Evolutionary conservation across 441 rosid genomes (phyloP), one percentile per base, ranked within the genome.

Genomic region (Erysimum cheiri): DNA sequence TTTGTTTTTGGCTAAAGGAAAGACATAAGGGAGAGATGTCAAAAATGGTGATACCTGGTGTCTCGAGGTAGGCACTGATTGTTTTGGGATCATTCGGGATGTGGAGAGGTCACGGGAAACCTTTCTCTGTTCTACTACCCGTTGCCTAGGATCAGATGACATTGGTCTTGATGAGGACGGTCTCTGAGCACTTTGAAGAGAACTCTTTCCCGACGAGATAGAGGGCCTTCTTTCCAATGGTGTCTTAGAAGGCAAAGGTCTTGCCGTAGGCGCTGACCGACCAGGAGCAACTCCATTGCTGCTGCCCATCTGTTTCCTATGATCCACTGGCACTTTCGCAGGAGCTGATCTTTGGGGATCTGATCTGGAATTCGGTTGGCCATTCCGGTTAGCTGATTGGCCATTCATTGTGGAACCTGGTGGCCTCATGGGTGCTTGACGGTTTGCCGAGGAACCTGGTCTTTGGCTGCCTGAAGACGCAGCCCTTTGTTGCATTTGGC

Each of bases 251-350:
- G 82, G 81, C 32, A 74, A 64, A 19, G 80, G 80, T 80, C 85
- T 89, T 36, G 79, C 52, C 5, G 70, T 76, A 10, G 75, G 43
- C 3, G 60, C 68, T 53, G 91, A 87, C 86, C 89, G 83, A 22
- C 89, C 86, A 67, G 92, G 90, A 60, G 91, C 92, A 19, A 59
- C 72, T 31, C 87, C 89, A 79, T 73, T 87, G 64, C 73, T 83
- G 74, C 70, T 85, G 74, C 80, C 72, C 57, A 70, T 70, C 79
- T 81, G 98, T 80, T 64, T 88, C 78, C 81, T 82, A 31, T 81
- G 59, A 62, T 88, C 85, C 63, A 67, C 4, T n/a, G 83, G 75
- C 61, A 73, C 77, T 60, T 60, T 82, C 6, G 78, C 61, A 64
- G 87, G 77, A 65, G 83, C 60, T 64, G 88, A 48, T 79, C 77